Conservation (phyloP, 129 eudicot genomes). For the Solidago caesia region DNA sequence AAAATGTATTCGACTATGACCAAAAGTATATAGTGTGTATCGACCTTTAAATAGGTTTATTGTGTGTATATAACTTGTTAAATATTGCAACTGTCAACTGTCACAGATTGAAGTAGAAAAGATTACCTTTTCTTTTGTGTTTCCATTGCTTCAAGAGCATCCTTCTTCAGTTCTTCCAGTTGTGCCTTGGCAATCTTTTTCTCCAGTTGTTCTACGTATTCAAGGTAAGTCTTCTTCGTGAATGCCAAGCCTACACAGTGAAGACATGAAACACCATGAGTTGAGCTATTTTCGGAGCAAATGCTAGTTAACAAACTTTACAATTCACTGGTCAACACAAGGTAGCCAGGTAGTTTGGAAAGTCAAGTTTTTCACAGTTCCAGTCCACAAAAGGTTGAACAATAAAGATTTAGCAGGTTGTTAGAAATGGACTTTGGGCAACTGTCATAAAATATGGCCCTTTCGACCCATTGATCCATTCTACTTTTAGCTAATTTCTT, state of each 20-base stretch:
- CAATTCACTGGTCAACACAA: not conserved
- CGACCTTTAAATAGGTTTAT: too few relatives aligned
- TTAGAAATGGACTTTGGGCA: too few relatives aligned
- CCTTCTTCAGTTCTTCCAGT: slow-evolving; percentile 74
- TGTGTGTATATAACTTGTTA: too few relatives aligned
- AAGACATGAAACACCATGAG: not conserved
- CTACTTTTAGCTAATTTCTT: too few relatives aligned
- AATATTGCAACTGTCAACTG: too few relatives aligned
- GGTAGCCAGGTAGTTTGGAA: not conserved
- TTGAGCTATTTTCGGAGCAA: not conserved
- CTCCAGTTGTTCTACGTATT: slow-evolving; percentile 70
- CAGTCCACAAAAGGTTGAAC: too few relatives aligned
- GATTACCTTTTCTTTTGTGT: slow-evolving; percentile 55
- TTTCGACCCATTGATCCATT: too few relatives aligned
- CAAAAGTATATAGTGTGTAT: too few relatives aligned
- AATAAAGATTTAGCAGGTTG: too few relatives aligned
- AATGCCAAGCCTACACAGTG: slow-evolving; percentile 60
- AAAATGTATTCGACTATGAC: too few relatives aligned
- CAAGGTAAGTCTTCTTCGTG: slow-evolving; percentile 65
- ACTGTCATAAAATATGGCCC: too few relatives aligned
- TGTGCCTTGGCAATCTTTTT: slow-evolving; percentile 76
- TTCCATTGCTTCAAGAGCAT: slow-evolving; percentile 64
- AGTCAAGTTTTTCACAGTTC: not conserved
- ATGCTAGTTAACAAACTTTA: not conserved
- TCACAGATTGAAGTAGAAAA: too few relatives aligned